A percentile compares a stretch with the other conserved stretches of the same genome.
These are phyloP conservation scores for Heterobasidion irregulare DNA, from an alignment of 1,284 basidiomycete species.

Conservation along the genomic window DNA sequence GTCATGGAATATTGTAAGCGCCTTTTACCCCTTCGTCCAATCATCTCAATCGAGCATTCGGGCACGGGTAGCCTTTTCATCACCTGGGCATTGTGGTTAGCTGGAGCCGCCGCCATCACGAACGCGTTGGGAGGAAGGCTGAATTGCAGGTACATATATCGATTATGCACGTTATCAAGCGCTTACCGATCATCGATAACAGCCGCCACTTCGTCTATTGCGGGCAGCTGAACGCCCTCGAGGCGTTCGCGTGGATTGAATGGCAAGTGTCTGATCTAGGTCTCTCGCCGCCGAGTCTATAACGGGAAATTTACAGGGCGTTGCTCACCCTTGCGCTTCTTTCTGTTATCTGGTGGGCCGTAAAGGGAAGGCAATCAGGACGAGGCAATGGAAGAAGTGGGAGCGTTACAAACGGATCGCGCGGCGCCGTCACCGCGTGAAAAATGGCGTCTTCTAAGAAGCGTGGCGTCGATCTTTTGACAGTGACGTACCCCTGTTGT, in stretches of 20 bases:
- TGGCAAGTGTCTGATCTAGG: conserved; percentile 11
- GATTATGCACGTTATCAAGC: not conserved
- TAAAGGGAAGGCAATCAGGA: too few species aligned
- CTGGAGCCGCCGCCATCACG: conserved; percentile 35
- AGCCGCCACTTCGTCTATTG: conserved; percentile 16
- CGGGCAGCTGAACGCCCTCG: conserved; percentile 19
- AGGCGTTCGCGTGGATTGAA: conserved; percentile 19
- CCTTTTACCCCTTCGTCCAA: conserved; percentile 1
- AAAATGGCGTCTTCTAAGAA: too few species aligned
- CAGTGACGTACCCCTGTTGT: too few species aligned
- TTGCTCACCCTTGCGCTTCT: conserved; percentile 7
- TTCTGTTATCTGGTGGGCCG: not conserved
- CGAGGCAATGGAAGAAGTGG: too few species aligned
- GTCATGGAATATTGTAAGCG: conserved; percentile 56
- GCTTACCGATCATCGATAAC: not conserved
- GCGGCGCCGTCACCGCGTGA: too few species aligned
- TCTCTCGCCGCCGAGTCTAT: not conserved
- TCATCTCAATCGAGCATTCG: not conserved
- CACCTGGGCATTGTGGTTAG: conserved; percentile 68
- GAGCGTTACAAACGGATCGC: too few species aligned
- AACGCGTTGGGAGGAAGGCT: conserved; percentile 20
- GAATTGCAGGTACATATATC: conserved; percentile 21
- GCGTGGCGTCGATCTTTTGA: too few species aligned
- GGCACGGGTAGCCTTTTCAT: conserved; percentile 37
- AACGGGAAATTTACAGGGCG: conserved; percentile 4